These are phyloP conservation scores for Claviceps capensis DNA, from an alignment of 2,329 filamentous ascomycete genomes.

Conservation along the genomic window DNA sequence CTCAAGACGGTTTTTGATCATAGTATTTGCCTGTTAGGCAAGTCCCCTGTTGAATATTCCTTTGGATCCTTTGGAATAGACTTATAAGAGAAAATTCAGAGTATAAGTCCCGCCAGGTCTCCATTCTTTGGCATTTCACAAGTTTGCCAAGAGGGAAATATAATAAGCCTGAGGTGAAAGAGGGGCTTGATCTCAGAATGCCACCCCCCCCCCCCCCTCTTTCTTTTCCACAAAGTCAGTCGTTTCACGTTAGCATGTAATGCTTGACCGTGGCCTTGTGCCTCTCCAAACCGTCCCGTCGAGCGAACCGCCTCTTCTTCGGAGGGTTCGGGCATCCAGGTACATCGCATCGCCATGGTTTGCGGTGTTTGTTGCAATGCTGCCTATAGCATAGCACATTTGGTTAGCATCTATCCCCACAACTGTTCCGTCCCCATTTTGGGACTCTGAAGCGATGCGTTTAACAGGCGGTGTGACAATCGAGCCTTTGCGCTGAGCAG, in stretches of 20 bases:
- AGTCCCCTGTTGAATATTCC: neutral
- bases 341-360: slow-evolving; percentile 26
- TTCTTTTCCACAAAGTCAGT: neutral
- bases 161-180: neutral
- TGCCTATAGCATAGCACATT: slow-evolving; percentile 16
- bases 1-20: neutral
- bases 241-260: slow-evolving; percentile 15
- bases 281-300: slow-evolving; percentile 27
- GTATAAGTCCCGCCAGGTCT: neutral
- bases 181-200: neutral
- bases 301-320: slow-evolving; percentile 27
- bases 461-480: neutral
- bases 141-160: no score
- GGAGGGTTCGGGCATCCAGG: slow-evolving; percentile 26
- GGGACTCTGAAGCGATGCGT: neutral
- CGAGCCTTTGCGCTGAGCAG: neutral
- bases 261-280: slow-evolving; percentile 28
- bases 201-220: neutral
- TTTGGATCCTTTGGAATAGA: neutral
- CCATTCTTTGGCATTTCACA: no score
- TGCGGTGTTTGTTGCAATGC: slow-evolving; percentile 29
- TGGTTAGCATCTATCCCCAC: slow-evolving; percentile 1
- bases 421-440: neutral
- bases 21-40: neutral
- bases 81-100: neutral